Evolutionary conservation across 2,329 filamentous ascomycete species (phyloP).

Genomic region (Periconia digitata): DNA sequence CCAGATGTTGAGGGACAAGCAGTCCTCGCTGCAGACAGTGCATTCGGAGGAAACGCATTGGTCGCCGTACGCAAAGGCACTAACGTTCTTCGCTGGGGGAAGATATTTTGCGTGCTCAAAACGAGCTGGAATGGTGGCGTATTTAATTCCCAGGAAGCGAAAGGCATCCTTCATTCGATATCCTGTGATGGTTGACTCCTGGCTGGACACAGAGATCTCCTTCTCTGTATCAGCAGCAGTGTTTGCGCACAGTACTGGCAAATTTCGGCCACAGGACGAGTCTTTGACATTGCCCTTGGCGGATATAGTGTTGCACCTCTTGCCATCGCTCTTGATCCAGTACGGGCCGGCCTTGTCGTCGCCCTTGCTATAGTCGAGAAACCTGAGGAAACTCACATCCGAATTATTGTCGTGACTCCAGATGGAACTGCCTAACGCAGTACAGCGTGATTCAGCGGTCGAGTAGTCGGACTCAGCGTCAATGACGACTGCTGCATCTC

Average conservation of each 20-base stretch:
- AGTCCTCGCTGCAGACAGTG: conserved; percentile 45
- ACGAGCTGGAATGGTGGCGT: conserved; percentile 48
- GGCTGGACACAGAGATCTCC: conserved; percentile 11
- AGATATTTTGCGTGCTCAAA: conserved; percentile 51
- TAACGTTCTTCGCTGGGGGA: conserved; percentile 39
- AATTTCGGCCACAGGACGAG: conserved; percentile 17
- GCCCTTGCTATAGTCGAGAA: conserved; percentile 18
- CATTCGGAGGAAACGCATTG: conserved; percentile 42
- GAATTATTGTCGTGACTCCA: conserved; percentile 17
- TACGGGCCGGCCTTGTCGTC: conserved; percentile 14
- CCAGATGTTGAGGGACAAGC: conserved; percentile 46
- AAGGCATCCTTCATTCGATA: conserved; percentile 53
- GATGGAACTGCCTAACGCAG: conserved; percentile 21
- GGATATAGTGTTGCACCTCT: conserved; percentile 23
- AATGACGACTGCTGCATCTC: conserved; percentile 21
- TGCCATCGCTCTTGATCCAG: conserved; percentile 18
- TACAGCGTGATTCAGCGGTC: conserved; percentile 17
- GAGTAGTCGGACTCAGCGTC: conserved; percentile 12
- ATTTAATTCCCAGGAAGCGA: conserved; percentile 55
- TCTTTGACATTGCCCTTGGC: conserved; percentile 15
- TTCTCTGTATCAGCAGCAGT: conserved; percentile 15
- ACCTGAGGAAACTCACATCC: conserved; percentile 19
- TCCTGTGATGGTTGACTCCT: conserved; percentile 30
- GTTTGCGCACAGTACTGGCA: conserved; percentile 29
- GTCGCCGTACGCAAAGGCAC: conserved; percentile 34